Conservation (phyloP, 305 asterid genomes). For the Lippia alba region DNA sequence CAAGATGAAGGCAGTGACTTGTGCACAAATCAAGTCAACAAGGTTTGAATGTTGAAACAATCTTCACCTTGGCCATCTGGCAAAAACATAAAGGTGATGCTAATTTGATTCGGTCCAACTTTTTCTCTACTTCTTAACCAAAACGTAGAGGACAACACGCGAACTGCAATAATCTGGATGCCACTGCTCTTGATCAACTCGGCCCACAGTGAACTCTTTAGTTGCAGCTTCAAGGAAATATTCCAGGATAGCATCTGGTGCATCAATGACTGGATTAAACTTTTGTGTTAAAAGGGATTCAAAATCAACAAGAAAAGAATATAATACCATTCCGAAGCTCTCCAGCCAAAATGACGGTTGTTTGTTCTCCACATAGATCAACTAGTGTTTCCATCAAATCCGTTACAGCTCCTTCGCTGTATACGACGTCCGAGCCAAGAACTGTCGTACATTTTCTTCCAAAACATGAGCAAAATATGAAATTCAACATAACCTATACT, state of each 20-base stretch:
- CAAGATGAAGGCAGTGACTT: too few relatives aligned
- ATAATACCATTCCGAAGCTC: conserved; percentile 86
- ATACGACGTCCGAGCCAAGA: conserved; percentile 85
- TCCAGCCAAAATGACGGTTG: conserved; percentile 86
- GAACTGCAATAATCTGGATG: conserved; percentile 83
- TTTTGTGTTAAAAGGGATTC: too few relatives aligned
- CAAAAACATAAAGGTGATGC: not conserved
- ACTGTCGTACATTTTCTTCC: conserved; percentile 45
- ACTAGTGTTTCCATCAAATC: conserved; percentile 76
- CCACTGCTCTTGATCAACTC: conserved; percentile 76
- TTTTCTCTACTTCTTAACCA: conserved; percentile 61
- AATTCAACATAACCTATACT: not conserved
- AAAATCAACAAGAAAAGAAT: not conserved
- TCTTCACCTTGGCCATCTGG: not conserved
- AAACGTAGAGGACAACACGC: conserved; percentile 73
- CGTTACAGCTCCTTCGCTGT: conserved; percentile 82
- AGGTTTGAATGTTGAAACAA: too few relatives aligned
- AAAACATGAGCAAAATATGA: conserved; percentile 1
- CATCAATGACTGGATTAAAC: conserved; percentile 17
- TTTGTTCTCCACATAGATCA: conserved; percentile 69
- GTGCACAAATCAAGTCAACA: too few relatives aligned
- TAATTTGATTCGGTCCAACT: not conserved
- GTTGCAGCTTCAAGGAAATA: conserved; percentile 80
- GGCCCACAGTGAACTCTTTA: conserved; percentile 70
- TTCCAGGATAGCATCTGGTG: conserved; percentile 86